These are phyloP conservation scores for Phytophthora palmivora DNA, from an alignment of 352 stramenopile genomes.

Conservation along the genomic window DNA sequence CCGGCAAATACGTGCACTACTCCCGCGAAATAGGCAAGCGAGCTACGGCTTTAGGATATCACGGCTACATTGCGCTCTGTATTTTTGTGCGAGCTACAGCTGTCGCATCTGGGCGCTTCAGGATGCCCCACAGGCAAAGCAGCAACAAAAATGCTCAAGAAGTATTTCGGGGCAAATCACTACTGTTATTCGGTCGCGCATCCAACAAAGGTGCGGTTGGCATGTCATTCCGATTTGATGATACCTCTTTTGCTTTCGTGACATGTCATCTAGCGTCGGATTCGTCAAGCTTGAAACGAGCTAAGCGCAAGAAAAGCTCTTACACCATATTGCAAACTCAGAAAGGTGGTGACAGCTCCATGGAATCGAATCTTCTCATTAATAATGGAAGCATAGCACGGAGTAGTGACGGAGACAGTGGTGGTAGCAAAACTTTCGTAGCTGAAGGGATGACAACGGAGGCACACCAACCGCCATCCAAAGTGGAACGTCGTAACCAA, in stretches of 20 bases:
- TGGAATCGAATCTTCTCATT: conserved; percentile 11
- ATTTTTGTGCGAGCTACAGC: conserved; percentile 81
- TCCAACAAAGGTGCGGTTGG: conserved; percentile 93
- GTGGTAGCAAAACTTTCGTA: conserved; percentile 21
- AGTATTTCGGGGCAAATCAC: conserved; percentile 78
- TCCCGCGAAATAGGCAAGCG: conserved; percentile 84
- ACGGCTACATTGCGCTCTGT: conserved; percentile 88
- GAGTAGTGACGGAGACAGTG: conserved; percentile 32
- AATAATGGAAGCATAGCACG: conserved; percentile 19
- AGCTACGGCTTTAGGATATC: conserved; percentile 81
- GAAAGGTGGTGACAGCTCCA: conserved; percentile 20
- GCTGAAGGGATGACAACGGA: conserved; percentile 13
- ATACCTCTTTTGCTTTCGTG: conserved; percentile 89
- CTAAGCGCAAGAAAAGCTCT: conserved; percentile 41
- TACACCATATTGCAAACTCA: conserved; percentile 23
- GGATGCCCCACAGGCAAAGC: conserved; percentile 64
- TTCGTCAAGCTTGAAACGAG: conserved; percentile 57
- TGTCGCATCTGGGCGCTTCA: conserved; percentile 68
- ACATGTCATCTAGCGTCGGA: conserved; percentile 91
- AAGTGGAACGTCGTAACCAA: conserved; percentile 81
- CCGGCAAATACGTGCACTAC: conserved; percentile 76
- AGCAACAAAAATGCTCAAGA: conserved; percentile 72
- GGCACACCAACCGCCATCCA: conserved; percentile 56
- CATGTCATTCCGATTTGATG: conserved; percentile 88
- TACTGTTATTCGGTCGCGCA: conserved; percentile 77